Percentiles rank a stretch among this genome's conserved stretches.
These are phyloP conservation scores for Calonectria hawksworthii DNA, from an alignment of 2,329 filamentous ascomycete species.

Conservation along the genomic window DNA sequence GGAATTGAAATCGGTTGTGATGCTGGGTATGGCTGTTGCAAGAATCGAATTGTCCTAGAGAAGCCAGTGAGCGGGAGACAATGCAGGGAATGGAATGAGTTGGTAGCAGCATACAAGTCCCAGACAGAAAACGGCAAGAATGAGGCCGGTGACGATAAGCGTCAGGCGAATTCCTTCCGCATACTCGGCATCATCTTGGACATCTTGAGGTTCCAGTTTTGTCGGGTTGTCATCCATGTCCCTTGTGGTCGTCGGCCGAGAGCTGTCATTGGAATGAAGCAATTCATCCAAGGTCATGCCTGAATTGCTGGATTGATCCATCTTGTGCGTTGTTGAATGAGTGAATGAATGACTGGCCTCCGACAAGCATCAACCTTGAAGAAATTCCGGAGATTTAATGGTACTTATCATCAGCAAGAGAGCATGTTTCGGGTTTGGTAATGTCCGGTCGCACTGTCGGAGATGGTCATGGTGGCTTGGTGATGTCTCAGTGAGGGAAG, in stretches of 20 bases:
- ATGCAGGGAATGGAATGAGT: no score
- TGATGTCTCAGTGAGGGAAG: background rate
- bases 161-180: background rate
- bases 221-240: background rate
- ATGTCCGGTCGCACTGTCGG: background rate
- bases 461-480: background rate
- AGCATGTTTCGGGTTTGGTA: background rate
- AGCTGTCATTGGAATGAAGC: background rate
- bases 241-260: background rate
- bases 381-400: background rate
- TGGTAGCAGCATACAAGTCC: background rate
- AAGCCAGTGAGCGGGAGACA: background rate
- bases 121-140: background rate
- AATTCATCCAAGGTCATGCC: background rate
- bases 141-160: background rate
- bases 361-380: background rate
- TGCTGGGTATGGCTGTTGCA: conserved; percentile 1
- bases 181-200: background rate
- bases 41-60: background rate
- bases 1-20: conserved; percentile 3
- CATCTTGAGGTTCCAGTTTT: background rate
- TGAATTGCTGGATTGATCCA: background rate
- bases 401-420: background rate
- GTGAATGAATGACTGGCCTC: background rate
- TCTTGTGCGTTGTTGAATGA: background rate